phyloP scores from a whole-genome alignment of 2,329 filamentous ascomycete genomes.

The Sarocladium kiliense region DNA sequence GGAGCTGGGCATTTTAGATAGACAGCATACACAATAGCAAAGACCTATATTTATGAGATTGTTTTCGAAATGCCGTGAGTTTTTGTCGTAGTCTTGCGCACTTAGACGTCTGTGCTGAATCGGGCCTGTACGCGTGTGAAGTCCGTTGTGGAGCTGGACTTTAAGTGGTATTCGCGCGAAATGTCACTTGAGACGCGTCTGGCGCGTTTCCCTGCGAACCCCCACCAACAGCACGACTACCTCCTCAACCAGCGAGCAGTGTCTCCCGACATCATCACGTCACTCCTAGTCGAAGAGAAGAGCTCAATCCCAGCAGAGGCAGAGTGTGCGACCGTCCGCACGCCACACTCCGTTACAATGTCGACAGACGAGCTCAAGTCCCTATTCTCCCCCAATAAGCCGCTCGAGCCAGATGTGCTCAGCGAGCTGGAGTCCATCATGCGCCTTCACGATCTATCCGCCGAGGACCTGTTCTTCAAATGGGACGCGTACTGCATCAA shows the following conservation, averaged over 20 bases:
- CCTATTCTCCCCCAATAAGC: slow-evolving; percentile 30
- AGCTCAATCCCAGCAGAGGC: not conserved
- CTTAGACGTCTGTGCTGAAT: no score
- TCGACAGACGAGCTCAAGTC: slow-evolving; percentile 29
- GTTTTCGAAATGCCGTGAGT: no score
- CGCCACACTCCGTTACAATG: slow-evolving; percentile 21
- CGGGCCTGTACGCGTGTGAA: not conserved
- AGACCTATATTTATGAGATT: not conserved
- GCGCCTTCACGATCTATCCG: slow-evolving; percentile 72
- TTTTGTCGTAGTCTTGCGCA: no score
- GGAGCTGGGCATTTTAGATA: not conserved
- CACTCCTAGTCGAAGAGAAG: not conserved
- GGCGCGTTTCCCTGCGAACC: slow-evolving; percentile 5
- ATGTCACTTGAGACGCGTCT: slow-evolving; percentile 1
- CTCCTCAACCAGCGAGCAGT: not conserved
- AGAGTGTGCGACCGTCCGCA: not conserved
- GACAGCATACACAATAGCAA: not conserved
- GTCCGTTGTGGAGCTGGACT: not conserved
- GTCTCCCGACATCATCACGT: not conserved
- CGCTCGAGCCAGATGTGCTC: slow-evolving; percentile 71
- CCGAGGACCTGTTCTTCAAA: slow-evolving; percentile 92
- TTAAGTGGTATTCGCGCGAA: slow-evolving; percentile 5
- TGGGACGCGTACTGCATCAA: slow-evolving; percentile 98
- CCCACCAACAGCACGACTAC: not conserved
- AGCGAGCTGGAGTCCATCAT: slow-evolving; percentile 81